A percentile compares a stretch with the other conserved stretches of the same genome.
These are phyloP conservation scores for Cryptococcus hybrid DNA, from an alignment of 1,284 basidiomycete genomes.

Conservation along the genomic window DNA sequence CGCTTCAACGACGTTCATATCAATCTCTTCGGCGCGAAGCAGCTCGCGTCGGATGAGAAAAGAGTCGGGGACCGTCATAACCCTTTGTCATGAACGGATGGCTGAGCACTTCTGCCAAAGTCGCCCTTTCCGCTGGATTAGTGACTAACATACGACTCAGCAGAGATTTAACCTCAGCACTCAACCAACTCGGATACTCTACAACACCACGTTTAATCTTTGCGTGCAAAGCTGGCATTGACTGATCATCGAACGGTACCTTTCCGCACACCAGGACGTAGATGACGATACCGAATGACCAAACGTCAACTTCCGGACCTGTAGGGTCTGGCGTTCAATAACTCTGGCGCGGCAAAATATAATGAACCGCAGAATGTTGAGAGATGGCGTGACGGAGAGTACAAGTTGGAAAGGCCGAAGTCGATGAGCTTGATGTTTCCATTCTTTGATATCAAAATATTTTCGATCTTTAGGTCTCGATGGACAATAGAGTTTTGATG, in stretches of 20 bases:
- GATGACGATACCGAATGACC: conserved; percentile 97
- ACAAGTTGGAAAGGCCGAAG: conserved; percentile 98
- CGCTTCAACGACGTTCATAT: conserved; percentile 77
- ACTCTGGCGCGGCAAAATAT: conserved; percentile 96
- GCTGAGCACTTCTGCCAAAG: conserved; percentile 78
- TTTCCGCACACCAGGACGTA: conserved; percentile 98
- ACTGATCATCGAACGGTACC: conserved; percentile 98
- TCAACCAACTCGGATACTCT: conserved; percentile 97
- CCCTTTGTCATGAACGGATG: conserved; percentile 97
- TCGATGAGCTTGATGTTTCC: conserved; percentile 99
- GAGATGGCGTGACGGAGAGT: conserved; percentile 76
- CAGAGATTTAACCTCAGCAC: conserved; percentile 91
- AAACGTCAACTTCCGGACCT: conserved; percentile 96
- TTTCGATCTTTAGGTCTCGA: conserved; percentile 97
- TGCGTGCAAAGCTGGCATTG: conserved; percentile 97
- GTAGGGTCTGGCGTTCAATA: conserved; percentile 96
- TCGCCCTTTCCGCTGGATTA: conserved; percentile 79
- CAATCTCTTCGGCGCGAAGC: conserved; percentile 79
- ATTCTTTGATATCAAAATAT: conserved; percentile 97
- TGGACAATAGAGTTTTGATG: conserved; percentile 98
- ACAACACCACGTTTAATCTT: conserved; percentile 98
- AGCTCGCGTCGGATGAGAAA: conserved; percentile 88
- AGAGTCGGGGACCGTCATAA: conserved; percentile 72
- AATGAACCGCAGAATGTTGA: conserved; percentile 96
- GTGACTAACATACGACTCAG: conserved; percentile 95